Base-by-base conservation (phyloP, 257 asterid species). In the Solanum dulcamara region DNA sequence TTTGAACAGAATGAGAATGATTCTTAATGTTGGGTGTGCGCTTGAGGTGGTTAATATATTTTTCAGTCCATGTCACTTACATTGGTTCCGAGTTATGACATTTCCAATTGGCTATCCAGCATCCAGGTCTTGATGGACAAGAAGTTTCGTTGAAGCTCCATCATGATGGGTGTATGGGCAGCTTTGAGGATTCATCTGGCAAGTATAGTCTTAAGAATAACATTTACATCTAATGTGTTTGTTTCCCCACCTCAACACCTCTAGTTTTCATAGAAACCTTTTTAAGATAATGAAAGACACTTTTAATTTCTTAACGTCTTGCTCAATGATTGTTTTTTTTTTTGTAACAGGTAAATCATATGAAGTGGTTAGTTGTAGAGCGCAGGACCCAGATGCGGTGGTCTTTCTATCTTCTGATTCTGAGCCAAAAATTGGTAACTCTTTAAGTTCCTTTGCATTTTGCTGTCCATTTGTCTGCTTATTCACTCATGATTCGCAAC, bases 401-500 rank as follows among this genome's bases (percentile, higher is more conserved):
- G 94, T 94, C 48, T 88, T 93, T 88, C 40, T 89, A 24, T 48
- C 93, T 72, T 92, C 98, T 32, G 71, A 89, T 37, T 86, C 94
- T 22, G 92, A 87, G 80, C 84, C 94, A 2, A 89, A 87, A 88
- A 89, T 94, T 7, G 98, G 98, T 95, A 93, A 75, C 38, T 62
- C 44, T 18, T 79, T 14, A 64, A 77, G 44, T 48, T 48, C 64
- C 66, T 28, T 28, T 30, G 83, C 30, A 30, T 48, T 28, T 48
- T 79, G 60, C 64, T 48, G 0, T 79, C 10, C 20, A 10, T 53
- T 9, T 48, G 40, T 79, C 44, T 79, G 83, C 28, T 15, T 48
- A 79, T 79, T 28, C 17, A 46, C 83, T 46, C 44, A 2, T 48
- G 26, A 79, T 28, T 18, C 28, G 4, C 64, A 6, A 30, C 64